A percentile compares a stretch with the other conserved stretches of the same genome.
These are phyloP conservation scores for Candida patagonica DNA, from an alignment of 805 yeast genomes.

Conservation along the genomic window DNA sequence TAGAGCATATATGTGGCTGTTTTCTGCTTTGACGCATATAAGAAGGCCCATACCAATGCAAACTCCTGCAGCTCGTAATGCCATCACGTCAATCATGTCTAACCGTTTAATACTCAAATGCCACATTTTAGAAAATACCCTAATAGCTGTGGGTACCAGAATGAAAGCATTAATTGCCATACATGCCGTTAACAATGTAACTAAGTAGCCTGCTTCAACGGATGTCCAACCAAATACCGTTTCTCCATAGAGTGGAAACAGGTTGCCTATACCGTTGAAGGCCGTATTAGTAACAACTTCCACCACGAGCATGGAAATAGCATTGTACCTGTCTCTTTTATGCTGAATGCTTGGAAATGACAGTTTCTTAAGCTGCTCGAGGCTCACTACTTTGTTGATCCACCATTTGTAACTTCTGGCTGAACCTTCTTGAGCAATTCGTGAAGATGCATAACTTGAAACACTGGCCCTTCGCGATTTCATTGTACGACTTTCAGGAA, in stretches of 20 bases:
- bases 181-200: conserved; percentile 19
- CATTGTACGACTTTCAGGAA: conserved; percentile 2
- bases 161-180: conserved; percentile 18
- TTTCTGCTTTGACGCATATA: neutral
- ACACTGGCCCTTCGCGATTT: neutral
- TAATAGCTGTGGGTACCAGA: conserved; percentile 19
- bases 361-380: conserved; percentile 19
- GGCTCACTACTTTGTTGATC: too few relatives aligned
- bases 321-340: conserved; percentile 10
- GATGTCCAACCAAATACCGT: conserved; percentile 25
- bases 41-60: neutral
- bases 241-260: conserved; percentile 22
- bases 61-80: too few relatives aligned
- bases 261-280: conserved; percentile 9
- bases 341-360: conserved; percentile 10
- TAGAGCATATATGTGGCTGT: neutral
- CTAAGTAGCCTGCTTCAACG: conserved; percentile 25
- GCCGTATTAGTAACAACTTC: conserved; percentile 12
- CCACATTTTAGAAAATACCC: conserved; percentile 6
- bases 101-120: conserved; percentile 1
- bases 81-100: conserved; percentile 4
- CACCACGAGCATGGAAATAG: conserved; percentile 13
- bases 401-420: too few relatives aligned
- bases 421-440: too few relatives aligned
- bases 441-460: neutral